Percentiles rank a stretch among this genome's conserved stretches.
Evolutionary conservation across 2,329 filamentous ascomycete genomes (phyloP).

Genomic region (Xylaria sp.): DNA sequence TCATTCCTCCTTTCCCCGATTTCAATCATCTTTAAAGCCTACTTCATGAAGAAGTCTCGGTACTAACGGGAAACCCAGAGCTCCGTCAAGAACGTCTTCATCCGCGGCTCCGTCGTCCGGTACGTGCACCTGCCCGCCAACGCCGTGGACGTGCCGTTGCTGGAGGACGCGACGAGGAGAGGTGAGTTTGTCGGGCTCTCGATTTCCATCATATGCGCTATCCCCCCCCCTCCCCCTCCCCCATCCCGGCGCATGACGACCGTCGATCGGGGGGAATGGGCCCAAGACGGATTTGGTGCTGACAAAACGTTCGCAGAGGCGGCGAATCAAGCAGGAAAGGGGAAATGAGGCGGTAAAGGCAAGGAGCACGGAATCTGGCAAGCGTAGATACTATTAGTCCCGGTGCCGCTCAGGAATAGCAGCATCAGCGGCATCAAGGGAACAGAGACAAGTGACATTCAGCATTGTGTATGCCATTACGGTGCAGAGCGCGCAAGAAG

Average conservation of each 20-base stretch:
- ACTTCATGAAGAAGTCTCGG: no score
- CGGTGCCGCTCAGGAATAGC: neutral
- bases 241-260: no score
- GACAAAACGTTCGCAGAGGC: slow-evolving; percentile 50
- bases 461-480: no score
- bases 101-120: slow-evolving; percentile 87
- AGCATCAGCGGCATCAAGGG: no score
- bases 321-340: slow-evolving; percentile 59
- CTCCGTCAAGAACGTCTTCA: slow-evolving; percentile 94
- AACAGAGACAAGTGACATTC: no score
- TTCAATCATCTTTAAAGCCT: no score
- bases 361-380: neutral
- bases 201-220: neutral
- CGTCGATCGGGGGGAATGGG: neutral
- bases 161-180: slow-evolving; percentile 90
- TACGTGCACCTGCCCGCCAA: slow-evolving; percentile 86
- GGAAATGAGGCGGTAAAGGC: slow-evolving; percentile 43
- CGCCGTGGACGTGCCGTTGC: slow-evolving; percentile 80
- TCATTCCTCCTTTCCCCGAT: no score
- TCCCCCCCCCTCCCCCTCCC: slow-evolving; percentile 1
- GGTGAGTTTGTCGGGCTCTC: slow-evolving; percentile 51
- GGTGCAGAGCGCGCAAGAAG: no score
- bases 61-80: slow-evolving; percentile 44
- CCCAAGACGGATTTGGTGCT: neutral
- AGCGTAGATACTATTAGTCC: neutral